Base-by-base conservation (phyloP, 352 stramenopile species). In the Globisporangium iwayamae region DNA sequence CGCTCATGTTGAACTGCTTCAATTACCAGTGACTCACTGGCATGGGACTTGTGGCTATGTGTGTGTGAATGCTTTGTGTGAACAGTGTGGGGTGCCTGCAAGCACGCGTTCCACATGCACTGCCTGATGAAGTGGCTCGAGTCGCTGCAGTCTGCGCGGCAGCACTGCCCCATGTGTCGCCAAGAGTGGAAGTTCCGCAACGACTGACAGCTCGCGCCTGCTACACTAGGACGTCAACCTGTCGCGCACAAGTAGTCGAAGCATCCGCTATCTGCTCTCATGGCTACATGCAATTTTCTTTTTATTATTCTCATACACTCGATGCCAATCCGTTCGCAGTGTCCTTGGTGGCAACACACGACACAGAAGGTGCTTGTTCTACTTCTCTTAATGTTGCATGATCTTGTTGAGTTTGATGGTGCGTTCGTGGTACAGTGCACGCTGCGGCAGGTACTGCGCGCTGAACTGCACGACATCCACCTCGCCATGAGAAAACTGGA, bases 41-140 rank as follows among this genome's bases (percentile, higher is more conserved):
- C 25, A 28, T 28, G 25, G 22, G 48, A 20, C 48, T n/a, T 34
- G 13, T 32, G 14, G 13, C 8, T 54, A 7, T 41, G n/a, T 28
- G 28, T 38, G 13, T 36, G 22, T 38, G 48, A 22, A 38, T 45
- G n/a, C 18, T 14, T 52, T 34, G 4, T 9, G 41, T 6, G 4
- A 20, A 18, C 63, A 78, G 90, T 96, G 5, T 97, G 89, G 89
- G 90, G 90, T 36, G 72, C 76, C 13, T 97, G 90, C 72, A 96
- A 95, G 62, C 90, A 97, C 69, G 89, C 89, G 55, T 96, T 97
- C 64, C 91, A 97, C 73, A 97, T 97, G 85, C 90, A 97, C 69
- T 97, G 91, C 79, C 77, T 97, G n/a, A 81, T 96, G 68, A 97
- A 97, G 70, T 97, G 90, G 88, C 82, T 97, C 60, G 85, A 95